Evolutionary conservation across 805 yeast genomes (phyloP), one percentile per base, ranked within the genome.

Genomic region (Pichia phayaonensis): DNA sequence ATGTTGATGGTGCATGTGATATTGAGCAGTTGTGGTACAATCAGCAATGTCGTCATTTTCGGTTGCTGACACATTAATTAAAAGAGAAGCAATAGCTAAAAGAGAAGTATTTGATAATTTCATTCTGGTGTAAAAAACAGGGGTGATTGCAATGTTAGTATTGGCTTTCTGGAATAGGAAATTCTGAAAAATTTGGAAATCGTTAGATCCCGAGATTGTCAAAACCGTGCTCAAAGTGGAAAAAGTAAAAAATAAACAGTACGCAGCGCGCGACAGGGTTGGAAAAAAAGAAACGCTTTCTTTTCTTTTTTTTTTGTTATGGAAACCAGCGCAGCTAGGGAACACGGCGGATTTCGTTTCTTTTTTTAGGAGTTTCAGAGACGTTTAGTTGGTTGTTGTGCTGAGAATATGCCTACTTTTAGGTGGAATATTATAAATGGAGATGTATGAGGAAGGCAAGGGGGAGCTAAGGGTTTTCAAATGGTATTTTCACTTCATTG

Each of bases 1-100:
- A 67, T 75, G 83, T 64, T 70, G 77, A 70, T 76, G 83, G 71
- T 83, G 85, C 52, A 74, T 73, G 70, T 81, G 86, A 61, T 67
- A 65, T 24, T 58, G 23, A 31, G 49, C 63, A 16, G 60, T 66
- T 61, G 73, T 68, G 50, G 75, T 68, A 55, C 76, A 74, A 18
- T 66, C 63, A 36, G 48, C 55, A 24, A 64, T 34, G 10, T 64
- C 57, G 24, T 70, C 70, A 18, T 68, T 68, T 54, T 77, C 79
- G 42, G 66, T 53, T 29, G 58, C 57, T 20, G 61, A 62, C n/a
- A 57, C 60, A 46, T 54, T 60, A 3, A 59, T 54, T 44, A 67
- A 52, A 7, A 61, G 50, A 12, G 67, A 54, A 26, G 63, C 54
- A 22, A 64, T 54, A 22, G 68, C 53, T 18, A 63, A 43, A 44